Percentiles rank a stretch among this genome's conserved stretches.
These are phyloP conservation scores for Fusarium ramigenum DNA, from an alignment of 2,329 filamentous ascomycete genomes.

Conservation along the genomic window DNA sequence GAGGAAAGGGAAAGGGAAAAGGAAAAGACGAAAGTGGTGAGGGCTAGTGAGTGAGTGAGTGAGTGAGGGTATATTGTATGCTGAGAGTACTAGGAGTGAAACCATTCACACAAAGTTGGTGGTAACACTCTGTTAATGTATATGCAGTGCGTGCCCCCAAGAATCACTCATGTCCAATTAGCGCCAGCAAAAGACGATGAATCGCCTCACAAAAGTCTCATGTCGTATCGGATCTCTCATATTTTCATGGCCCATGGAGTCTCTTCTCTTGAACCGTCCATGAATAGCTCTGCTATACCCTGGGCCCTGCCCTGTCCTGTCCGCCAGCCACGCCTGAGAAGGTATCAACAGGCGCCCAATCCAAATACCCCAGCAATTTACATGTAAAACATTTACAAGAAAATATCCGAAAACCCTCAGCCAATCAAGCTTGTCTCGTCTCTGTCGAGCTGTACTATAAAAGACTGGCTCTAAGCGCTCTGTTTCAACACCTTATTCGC, in stretches of 20 bases:
- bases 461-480: conserved; percentile 37
- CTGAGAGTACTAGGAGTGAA: conserved; percentile 10
- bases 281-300: neutral
- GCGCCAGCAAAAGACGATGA: conserved; percentile 11
- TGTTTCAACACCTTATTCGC: conserved; percentile 35
- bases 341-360: conserved; percentile 41
- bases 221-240: conserved; percentile 31
- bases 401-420: conserved; percentile 3
- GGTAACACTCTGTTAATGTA: conserved; percentile 26
- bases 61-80: conserved; percentile 3
- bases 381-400: conserved; percentile 12
- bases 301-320: neutral
- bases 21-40: neutral
- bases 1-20: conserved; percentile 11
- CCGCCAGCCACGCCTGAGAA: conserved; percentile 28
- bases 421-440: conserved; percentile 27
- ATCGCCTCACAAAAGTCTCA: conserved; percentile 26
- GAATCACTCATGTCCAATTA: conserved; percentile 20
- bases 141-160: conserved; percentile 2
- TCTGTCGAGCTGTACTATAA: neutral
- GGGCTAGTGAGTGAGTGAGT: neutral
- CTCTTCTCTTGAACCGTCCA: neutral
- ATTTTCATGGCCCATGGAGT: neutral
- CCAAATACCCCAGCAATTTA: conserved; percentile 8
- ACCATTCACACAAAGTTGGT: conserved; percentile 7